Conservation (phyloP, 768 basidiomycete genomes). For the Podaxis rugospora region DNA sequence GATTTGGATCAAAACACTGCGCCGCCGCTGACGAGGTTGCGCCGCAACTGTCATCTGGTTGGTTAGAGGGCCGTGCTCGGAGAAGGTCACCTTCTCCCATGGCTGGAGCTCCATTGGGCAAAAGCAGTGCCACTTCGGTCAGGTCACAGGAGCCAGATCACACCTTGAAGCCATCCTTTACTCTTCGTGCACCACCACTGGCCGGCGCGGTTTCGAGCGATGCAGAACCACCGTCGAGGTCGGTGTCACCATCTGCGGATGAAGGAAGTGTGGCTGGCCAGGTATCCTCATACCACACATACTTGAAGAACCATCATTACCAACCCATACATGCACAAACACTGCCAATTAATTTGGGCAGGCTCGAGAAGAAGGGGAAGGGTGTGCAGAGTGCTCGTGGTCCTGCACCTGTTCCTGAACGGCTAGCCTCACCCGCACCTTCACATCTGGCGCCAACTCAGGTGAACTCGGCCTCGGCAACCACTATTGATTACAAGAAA, state of each 20-base stretch:
- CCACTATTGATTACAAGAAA: constrained; percentile 50
- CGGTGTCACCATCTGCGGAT: constrained; percentile 15
- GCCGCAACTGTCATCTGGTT: not conserved
- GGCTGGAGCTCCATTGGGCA: not conserved
- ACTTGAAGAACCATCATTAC: constrained; percentile 7
- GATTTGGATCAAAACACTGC: not conserved
- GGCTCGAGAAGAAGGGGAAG: not conserved
- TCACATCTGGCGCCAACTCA: not conserved
- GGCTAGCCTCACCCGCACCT: not conserved
- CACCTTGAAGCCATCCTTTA: constrained; percentile 2
- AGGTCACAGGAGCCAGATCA: not conserved
- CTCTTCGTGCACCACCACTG: constrained; percentile 10
- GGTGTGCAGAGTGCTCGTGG: not conserved
- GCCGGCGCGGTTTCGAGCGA: constrained; percentile 20
- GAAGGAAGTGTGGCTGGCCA: constrained; percentile 12
- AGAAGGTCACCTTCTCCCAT: constrained; percentile 7
- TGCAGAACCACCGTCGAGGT: constrained; percentile 20
- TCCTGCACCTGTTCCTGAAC: not conserved
- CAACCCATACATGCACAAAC: constrained; percentile 2
- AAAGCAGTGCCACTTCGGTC: not conserved
- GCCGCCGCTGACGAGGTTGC: not conserved
- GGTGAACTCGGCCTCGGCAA: constrained; percentile 14
- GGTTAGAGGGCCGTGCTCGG: not conserved
- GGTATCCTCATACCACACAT: constrained; percentile 8
- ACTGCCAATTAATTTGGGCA: not conserved